Evolutionary conservation across 257 asterid species (phyloP).

Genomic region (Knoxia roxburghii): DNA sequence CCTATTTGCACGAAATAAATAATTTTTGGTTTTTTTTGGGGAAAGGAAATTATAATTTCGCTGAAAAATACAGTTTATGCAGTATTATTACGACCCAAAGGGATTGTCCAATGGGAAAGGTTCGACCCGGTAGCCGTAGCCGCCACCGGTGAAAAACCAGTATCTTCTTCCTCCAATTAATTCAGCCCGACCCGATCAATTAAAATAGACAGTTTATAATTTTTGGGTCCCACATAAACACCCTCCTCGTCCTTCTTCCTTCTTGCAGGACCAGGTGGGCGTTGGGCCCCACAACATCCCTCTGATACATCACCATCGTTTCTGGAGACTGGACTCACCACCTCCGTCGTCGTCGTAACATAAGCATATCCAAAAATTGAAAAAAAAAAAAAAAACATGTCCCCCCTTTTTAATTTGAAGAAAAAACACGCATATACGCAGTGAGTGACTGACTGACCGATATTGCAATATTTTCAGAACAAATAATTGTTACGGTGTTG

Average conservation of each 20-base stretch:
- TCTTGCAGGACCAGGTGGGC: slow-evolving; percentile 26
- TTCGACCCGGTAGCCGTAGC: background rate
- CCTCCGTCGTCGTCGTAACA: slow-evolving; percentile 24
- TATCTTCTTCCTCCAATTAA: too few relatives aligned
- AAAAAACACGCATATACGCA: background rate
- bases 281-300: slow-evolving; percentile 26
- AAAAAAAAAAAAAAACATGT: slow-evolving; percentile 4
- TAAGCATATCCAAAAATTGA: slow-evolving; percentile 17
- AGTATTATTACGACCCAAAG: too few relatives aligned
- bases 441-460: background rate
- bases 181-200: background rate
- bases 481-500: background rate
- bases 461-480: too few relatives aligned
- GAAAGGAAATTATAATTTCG: too few relatives aligned
- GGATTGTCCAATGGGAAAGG: background rate
- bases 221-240: slow-evolving; percentile 26
- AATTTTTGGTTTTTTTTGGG: too few relatives aligned
- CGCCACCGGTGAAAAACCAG: background rate
- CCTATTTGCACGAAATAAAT: too few relatives aligned
- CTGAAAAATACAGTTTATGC: too few relatives aligned
- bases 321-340: slow-evolving; percentile 15
- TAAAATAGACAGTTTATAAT: slow-evolving; percentile 16
- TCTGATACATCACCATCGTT: slow-evolving; percentile 25
- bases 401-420: background rate
- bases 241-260: slow-evolving; percentile 24